Conservation (phyloP, 306 rosid genomes). For the Albizia julibrissin region DNA sequence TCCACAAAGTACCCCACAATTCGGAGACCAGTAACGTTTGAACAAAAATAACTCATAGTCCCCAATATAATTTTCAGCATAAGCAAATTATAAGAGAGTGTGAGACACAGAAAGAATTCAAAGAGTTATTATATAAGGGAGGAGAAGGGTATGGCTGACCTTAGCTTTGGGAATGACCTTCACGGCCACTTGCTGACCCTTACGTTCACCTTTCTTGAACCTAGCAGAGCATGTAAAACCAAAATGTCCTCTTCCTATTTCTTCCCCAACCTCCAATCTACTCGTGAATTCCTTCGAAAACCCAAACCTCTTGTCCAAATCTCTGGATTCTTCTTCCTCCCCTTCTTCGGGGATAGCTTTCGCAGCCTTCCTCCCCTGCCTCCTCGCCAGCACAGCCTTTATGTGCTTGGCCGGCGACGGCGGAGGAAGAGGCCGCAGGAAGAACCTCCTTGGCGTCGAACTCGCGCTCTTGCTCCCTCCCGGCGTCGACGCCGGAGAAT, state of each 20-base stretch:
- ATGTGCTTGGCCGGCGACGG: slow-evolving; percentile 83
- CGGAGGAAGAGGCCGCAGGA: slow-evolving; percentile 69
- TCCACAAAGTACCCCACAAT: slow-evolving; percentile 5
- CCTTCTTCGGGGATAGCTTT: slow-evolving; percentile 62
- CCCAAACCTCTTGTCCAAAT: slow-evolving; percentile 73
- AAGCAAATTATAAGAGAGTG: not conserved
- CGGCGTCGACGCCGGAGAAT: slow-evolving; percentile 41
- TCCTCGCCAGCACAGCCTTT: slow-evolving; percentile 53
- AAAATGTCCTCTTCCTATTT: slow-evolving; percentile 72
- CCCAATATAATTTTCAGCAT: not conserved
- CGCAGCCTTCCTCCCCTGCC: slow-evolving; percentile 57
- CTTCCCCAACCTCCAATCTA: slow-evolving; percentile 59
- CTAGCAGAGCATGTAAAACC: slow-evolving; percentile 76
- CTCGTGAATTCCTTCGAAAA: slow-evolving; percentile 65
- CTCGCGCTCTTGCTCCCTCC: slow-evolving; percentile 44
- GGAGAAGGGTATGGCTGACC: slow-evolving; percentile 36
- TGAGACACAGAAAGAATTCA: not conserved
- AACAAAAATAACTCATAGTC: not conserved
- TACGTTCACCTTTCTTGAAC: slow-evolving; percentile 69
- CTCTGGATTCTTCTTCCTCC: slow-evolving; percentile 42
- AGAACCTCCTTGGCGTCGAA: slow-evolving; percentile 66
- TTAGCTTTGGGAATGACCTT: slow-evolving; percentile 69
- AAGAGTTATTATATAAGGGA: not conserved
- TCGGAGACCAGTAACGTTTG: not conserved
- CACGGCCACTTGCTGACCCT: slow-evolving; percentile 66